phyloP scores from a whole-genome alignment of 371 early-diverging fungal genomes.

The Lichtheimia ramosa region DNA sequence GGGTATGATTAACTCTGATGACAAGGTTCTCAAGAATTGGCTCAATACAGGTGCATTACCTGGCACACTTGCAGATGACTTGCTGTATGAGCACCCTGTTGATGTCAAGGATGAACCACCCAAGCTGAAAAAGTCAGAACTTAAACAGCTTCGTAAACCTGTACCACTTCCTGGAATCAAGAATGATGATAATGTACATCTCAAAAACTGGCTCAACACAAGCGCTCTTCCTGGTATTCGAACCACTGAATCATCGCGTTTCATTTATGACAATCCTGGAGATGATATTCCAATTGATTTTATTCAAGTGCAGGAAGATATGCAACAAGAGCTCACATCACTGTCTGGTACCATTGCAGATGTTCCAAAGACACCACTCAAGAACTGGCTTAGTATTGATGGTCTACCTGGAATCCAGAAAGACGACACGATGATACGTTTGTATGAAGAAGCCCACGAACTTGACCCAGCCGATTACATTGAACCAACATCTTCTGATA shows the following conservation, averaged over 20 bases:
- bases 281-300: neutral
- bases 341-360: neutral
- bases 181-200: neutral
- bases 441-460: constrained; percentile 3
- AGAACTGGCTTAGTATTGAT: constrained; percentile 2
- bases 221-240: neutral
- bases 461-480: constrained; percentile 2
- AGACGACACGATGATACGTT: neutral
- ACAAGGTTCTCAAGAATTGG: constrained; percentile 7
- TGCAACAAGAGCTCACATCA: too few species aligned
- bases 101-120: neutral
- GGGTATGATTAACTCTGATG: neutral
- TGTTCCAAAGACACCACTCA: neutral
- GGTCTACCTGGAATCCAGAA: constrained; percentile 2
- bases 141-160: constrained; percentile 1
- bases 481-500: neutral
- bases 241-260: neutral
- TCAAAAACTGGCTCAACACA: constrained; percentile 7
- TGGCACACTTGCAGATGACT: neutral
- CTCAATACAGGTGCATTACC: neutral
- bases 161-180: neutral
- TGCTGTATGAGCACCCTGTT: neutral
- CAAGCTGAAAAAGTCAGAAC: neutral
- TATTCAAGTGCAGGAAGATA: neutral
- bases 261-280: neutral